Base-by-base conservation (phyloP, 179 eudicot genomes). In the Sideroxylon spinosum region DNA sequence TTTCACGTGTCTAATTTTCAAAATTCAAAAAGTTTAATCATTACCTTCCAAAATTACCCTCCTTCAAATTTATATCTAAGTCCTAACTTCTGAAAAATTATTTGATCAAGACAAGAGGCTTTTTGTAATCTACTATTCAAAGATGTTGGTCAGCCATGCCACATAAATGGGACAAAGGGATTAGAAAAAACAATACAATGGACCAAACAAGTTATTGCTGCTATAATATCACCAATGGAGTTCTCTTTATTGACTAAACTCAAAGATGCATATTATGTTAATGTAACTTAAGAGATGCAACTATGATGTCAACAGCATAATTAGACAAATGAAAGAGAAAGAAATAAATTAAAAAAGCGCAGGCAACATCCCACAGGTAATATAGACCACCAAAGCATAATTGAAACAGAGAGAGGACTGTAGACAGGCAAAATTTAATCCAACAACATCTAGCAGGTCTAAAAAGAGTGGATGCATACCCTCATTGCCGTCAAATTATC, bases 401-500 rank as follows among this genome's bases (percentile, higher is more conserved):
- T 12, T 28, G 50, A 68, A 77, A 26, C 12, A 64, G 9, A 75
- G 10, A 32, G 65, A 79, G 68, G 46, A 48, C 14, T 29, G 0
- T n/a, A 25, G 68, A 56, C 44, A 20, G 57, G 14, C n/a, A 61
- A 60, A 61, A 25, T 6, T 60, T 68, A 62, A 62, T 22, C 56
- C 69, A 75, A 61, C 50, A 74, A 32, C 72, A 29, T 20, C 55
- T 28, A 55, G n/a, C 1, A 26, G 19, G 22, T 9, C 5, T 6
- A 0, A 63, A 20, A 14, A n/a, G 76, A 26, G 55, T 61, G 65
- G 50, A 74, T 17, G 48, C 78, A 59, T 84, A 91, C 95, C 91
- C 83, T 88, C 85, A 80, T 89, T 69, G 92, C 85, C 16, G 85
- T 72, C 70, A 86, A 77, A 81, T 79, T 87, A 78, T 90, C 92